phyloP scores from a whole-genome alignment of 2,329 filamentous ascomycete genomes.

The Lachnellula willkommii region DNA sequence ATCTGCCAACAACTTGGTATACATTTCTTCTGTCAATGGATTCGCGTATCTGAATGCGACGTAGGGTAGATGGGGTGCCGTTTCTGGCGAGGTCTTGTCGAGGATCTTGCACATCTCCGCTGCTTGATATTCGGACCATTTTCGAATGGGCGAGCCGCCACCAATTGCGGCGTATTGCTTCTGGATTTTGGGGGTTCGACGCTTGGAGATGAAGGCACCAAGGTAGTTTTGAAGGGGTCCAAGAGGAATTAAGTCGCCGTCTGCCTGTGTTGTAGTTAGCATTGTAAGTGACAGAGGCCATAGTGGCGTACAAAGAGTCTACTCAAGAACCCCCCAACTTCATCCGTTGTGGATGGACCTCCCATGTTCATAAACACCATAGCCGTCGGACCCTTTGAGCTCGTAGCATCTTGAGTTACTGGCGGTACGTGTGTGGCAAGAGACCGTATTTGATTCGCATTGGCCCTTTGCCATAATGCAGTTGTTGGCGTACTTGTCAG shows the following conservation, averaged over 20 bases:
- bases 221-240: slow-evolving; percentile 87
- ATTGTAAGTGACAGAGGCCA: slow-evolving; percentile 6
- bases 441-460: slow-evolving; percentile 35
- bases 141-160: slow-evolving; percentile 94
- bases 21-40: slow-evolving; percentile 92
- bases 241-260: slow-evolving; percentile 92
- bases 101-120: slow-evolving; percentile 96
- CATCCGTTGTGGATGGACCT: slow-evolving; percentile 78
- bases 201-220: slow-evolving; percentile 76
- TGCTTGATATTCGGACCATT: slow-evolving; percentile 95
- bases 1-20: slow-evolving; percentile 73
- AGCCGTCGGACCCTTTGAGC: slow-evolving; percentile 76
- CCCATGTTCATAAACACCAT: slow-evolving; percentile 99
- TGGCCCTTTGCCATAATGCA: slow-evolving; percentile 34
- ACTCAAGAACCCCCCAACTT: slow-evolving; percentile 86
- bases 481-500: slow-evolving; percentile 29
- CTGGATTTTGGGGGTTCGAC: slow-evolving; percentile 92
- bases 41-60: slow-evolving; percentile 95
- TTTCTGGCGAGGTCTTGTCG: slow-evolving; percentile 84
- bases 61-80: slow-evolving; percentile 94
- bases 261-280: slow-evolving; percentile 53
- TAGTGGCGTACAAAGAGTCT: slow-evolving; percentile 72
- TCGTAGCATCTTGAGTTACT: slow-evolving; percentile 70
- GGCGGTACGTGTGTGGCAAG: slow-evolving; percentile 64
- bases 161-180: slow-evolving; percentile 95